Evolutionary conservation across 805 yeast genomes (phyloP).

Genomic region (Tetrapisispora arboricola): DNA sequence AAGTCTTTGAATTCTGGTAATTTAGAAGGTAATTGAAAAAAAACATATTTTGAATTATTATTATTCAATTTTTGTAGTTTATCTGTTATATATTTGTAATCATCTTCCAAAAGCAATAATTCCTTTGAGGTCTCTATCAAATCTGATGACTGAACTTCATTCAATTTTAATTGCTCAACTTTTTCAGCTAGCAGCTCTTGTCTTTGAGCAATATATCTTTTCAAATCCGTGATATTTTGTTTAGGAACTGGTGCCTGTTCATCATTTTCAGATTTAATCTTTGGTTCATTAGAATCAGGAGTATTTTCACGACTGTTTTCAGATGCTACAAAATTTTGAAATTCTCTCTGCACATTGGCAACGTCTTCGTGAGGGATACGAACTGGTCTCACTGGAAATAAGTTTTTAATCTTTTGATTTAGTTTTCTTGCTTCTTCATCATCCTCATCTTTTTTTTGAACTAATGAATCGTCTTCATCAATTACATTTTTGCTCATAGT

Average conservation of each 20-base stretch:
- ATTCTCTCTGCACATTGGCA: conserved; percentile 25
- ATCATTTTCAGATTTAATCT: background rate
- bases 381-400: conserved; percentile 65
- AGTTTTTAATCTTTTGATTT: conserved; percentile 10
- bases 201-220: conserved; percentile 13
- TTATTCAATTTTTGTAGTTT: conserved; percentile 24
- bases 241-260: conserved; percentile 9
- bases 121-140: conserved; percentile 31
- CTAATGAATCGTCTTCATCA: conserved; percentile 4
- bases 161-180: background rate
- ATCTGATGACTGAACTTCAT: conserved; percentile 23
- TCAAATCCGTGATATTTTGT: conserved; percentile 14
- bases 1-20: conserved; percentile 28
- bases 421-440: conserved; percentile 13
- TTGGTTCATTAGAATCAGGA: conserved; percentile 8
- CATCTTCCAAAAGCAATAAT: conserved; percentile 27
- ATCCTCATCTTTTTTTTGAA: conserved; percentile 11
- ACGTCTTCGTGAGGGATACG: conserved; percentile 39
- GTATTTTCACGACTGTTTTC: conserved; percentile 22
- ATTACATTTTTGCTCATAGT: conserved; percentile 12
- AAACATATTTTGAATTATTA: conserved; percentile 27
- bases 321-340: conserved; percentile 22
- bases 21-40: conserved; percentile 32
- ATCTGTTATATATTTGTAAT: conserved; percentile 30
- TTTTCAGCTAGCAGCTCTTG: conserved; percentile 9